These are phyloP conservation scores for Boletus eberwhitei DNA, from an alignment of 768 basidiomycete genomes.

Conservation along the genomic window DNA sequence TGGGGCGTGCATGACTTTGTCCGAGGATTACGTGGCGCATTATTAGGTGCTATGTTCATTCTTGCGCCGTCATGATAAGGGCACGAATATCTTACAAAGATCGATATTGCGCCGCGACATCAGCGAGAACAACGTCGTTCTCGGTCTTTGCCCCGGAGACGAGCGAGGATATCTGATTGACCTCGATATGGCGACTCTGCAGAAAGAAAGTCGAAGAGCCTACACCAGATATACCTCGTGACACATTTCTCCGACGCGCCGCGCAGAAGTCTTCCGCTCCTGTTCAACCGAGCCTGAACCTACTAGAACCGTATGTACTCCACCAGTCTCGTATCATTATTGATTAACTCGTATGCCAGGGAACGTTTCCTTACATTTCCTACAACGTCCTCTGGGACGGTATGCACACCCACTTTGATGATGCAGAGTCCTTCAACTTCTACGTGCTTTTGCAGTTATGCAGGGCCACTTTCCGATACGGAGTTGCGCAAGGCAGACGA, in stretches of 20 bases:
- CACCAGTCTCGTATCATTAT: neutral
- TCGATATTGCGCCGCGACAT: slow-evolving; percentile 32
- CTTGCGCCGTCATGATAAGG: slow-evolving; percentile 1
- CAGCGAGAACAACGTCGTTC: slow-evolving; percentile 35
- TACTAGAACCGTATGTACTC: neutral
- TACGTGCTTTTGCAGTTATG: slow-evolving; percentile 14
- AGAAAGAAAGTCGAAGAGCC: neutral
- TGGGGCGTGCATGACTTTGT: slow-evolving; percentile 20
- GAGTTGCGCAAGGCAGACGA: neutral
- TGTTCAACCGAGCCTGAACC: neutral
- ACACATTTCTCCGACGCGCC: neutral
- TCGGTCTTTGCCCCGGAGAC: slow-evolving; percentile 11
- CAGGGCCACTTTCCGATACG: neutral
- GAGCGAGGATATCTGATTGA: slow-evolving; percentile 32
- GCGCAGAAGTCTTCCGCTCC: neutral
- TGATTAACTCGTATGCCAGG: neutral
- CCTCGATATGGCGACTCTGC: slow-evolving; percentile 20
- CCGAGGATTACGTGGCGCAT: slow-evolving; percentile 11
- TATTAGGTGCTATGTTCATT: slow-evolving; percentile 8
- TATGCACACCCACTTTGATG: slow-evolving; percentile 7
- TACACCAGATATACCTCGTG: neutral
- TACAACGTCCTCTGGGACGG: slow-evolving; percentile 1
- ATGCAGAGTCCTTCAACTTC: slow-evolving; percentile 17
- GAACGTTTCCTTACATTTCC: slow-evolving; percentile 7
- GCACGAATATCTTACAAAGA: slow-evolving; percentile 11